Evolutionary conservation across 257 asterid species (phyloP), one percentile per base, ranked within the genome.

Genomic region (Catharanthus roseus): DNA sequence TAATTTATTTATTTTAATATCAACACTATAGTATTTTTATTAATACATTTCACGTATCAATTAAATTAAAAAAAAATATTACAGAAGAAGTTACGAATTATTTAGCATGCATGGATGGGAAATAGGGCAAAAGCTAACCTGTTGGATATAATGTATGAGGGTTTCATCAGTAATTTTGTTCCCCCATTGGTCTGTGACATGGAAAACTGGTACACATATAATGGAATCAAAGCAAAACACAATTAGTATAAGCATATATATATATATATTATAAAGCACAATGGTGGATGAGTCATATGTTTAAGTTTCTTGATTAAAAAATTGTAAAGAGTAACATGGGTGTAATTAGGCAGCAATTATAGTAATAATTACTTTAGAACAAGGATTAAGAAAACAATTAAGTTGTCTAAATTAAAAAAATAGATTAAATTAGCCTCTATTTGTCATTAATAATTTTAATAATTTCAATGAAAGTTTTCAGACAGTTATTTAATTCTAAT

Each of bases 161-260:
- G 67, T 76, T 77, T 82, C 83, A 63, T 93, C 97, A 1, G 88
- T 84, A 18, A 93, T 72, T 81, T 93, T 90, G 81, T 84, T 77
- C 24, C 92, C 95, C 42, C 64, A 81, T 68, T 86, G 98, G 64
- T 93, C 97, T 0, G 92, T 89, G 75, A 89, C 97, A 72, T 93
- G 98, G 85, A 93, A 93, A 33, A 92, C 98, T 90, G 80, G 29
- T 69, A 8, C 64, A 1, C 84, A n/a, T n/a, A n/a, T n/a, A 38
- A 81, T 53, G 68, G 64, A 84, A 81, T 49, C 38, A 84, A 76
- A 24, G 23, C 36, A 57, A 24, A 3, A 19, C 36, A 3, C 65
- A 24, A 38, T 38, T 38, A 38, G 3, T 47, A 47, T 49, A 1
- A 0, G 51, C 18, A 3, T 1, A 45, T 45, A 11, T 23, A 56